Base-by-base conservation (phyloP, 441 rosid genomes). In the Pelargonium fulgidum region DNA sequence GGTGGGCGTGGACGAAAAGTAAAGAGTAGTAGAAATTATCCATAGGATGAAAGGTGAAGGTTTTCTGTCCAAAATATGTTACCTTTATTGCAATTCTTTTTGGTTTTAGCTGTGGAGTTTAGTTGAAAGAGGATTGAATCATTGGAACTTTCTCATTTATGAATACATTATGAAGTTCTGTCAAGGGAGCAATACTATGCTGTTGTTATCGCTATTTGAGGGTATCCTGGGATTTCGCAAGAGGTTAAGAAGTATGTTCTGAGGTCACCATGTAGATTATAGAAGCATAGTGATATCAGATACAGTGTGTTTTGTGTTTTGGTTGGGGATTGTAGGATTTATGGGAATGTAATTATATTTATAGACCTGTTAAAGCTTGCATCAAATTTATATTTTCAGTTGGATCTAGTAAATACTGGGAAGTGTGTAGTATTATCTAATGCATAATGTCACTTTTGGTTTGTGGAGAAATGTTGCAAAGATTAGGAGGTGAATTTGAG, bases 101-200 rank as follows among this genome's bases (percentile, higher is more conserved):
- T 81, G 92, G 97, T 5, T 90, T 97, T 76, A 83, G 86, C 76
- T 92, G 85, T 80, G 89, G 86, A 76, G 98, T 77, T 81, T 88
- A 67, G 82, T 89, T 73, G 83, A 84, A 39, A 75, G 86, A 75
- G 98, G 88, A n/a, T 3, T 48, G 14, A 3, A 4, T 11, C 16
- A 13, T 48, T 48, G 54, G 33, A 26, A 26, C 33, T 80, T 89
- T 92, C 71, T 69, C 70, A 20, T 89, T 82, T 3, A 89, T 89
- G 92, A 68, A 72, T 50, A 80, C 85, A 84, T 65, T 86, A 83
- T 74, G 89, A 87, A 12, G 56, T 48, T 48, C 17, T 48, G 6
- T 48, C 17, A 3, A 48, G 3, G 56, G 56, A 48, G 14, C 12
- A 10, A 2, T n/a, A 48, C 33, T 26, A 3, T 26, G 3, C 33